Base-by-base conservation (phyloP, 2,329 filamentous ascomycete species). In the Pseudocercospora macadamiae region DNA sequence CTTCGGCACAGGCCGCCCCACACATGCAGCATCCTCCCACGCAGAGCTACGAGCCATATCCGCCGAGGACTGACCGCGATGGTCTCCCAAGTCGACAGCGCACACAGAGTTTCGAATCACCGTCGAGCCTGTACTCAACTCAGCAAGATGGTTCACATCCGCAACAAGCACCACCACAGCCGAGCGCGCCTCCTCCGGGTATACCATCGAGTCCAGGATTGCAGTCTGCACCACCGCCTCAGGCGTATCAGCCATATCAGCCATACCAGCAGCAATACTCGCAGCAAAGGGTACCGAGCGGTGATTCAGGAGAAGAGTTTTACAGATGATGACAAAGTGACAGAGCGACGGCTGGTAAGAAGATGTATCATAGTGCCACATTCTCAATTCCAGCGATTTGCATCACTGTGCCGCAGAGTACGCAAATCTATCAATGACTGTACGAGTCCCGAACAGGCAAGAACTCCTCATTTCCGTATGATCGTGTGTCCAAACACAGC, bases 281-380 rank as follows among this genome's bases (percentile, higher is more conserved):
- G 47, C 63, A 55, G 61, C 66, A 61, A 48, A 49, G 58, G 32
- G 42, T 59, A 48, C 56, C 56, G 4, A 59, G 61, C 23, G 55
- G 64, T n/a, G 73, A 75, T 67, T 71, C 71, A 44, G 71, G 69
- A 10, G 47, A 49, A 23, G 72, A 73, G 51, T 74, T 69, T 56
- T 74, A 74, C 63, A 62, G 73, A 54, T 73, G 52, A 49, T 16
- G 45, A 48, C 39, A 65, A 53, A 51, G 23, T 21, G 51, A 53
- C 5, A 4, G 23, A 34, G 18, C 23, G 18, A 10, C n/a, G n/a
- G n/a, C n/a, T n/a, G n/a, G n/a, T n/a, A n/a, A n/a, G n/a, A 32
- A 23, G 47, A 45, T 47, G 56, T 53, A 48, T 45, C 51, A 52
- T 34, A 16, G 32, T 30, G 25, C 47, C n/a, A 49, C 14, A 16